These are phyloP conservation scores for Gossypium schwendimanii DNA, from an alignment of 441 rosid genomes.

Conservation along the genomic window DNA sequence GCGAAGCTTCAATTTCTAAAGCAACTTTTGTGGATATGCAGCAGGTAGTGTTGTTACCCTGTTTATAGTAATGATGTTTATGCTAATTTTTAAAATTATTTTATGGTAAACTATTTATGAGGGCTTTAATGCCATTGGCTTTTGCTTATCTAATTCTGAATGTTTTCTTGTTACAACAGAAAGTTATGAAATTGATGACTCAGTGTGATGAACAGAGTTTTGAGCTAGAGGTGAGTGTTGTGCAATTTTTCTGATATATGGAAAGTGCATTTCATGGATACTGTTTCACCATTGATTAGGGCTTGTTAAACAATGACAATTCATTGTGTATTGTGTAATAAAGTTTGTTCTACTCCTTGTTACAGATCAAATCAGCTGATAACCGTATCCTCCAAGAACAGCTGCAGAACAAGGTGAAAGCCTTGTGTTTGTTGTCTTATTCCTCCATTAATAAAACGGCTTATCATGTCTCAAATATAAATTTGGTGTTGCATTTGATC, in stretches of 20 bases:
- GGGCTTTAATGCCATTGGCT: neutral
- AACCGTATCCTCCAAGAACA: conserved; percentile 94
- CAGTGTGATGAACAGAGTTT: conserved; percentile 87
- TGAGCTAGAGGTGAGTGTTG: conserved; percentile 76
- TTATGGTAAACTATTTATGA: neutral
- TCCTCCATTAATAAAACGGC: neutral
- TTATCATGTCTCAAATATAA: neutral
- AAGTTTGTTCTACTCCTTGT: conserved; percentile 20
- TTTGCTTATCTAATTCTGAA: conserved; percentile 11
- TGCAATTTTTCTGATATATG: neutral
- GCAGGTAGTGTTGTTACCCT: conserved; percentile 46
- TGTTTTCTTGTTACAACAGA: conserved; percentile 44
- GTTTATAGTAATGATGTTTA: neutral
- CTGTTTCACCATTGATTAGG: neutral
- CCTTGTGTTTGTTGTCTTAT: conserved; percentile 6
- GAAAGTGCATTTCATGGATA: neutral
- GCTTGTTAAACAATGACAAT: neutral
- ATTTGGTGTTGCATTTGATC: neutral
- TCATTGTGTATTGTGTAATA: neutral
- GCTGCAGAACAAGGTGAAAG: conserved; percentile 70
- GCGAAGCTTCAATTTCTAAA: conserved; percentile 88
- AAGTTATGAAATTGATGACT: conserved; percentile 73
- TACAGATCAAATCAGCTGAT: conserved; percentile 89
- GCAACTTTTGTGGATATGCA: conserved; percentile 92
- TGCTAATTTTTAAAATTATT: neutral